Evolutionary conservation across 805 yeast species (phyloP).

Genomic region (Suhomyces emberorum): DNA sequence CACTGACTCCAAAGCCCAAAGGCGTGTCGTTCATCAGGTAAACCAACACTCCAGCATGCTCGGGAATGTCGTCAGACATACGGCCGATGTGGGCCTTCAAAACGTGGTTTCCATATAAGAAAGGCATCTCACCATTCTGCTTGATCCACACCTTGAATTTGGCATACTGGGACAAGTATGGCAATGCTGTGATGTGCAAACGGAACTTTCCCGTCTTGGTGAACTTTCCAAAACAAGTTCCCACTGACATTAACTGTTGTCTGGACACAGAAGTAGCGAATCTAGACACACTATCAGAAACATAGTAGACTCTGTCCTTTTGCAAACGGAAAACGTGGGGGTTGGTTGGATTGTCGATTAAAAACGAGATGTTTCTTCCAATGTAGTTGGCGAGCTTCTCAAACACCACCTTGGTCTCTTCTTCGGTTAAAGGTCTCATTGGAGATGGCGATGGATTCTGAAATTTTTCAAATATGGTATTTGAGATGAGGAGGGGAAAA

Average conservation of each 20-base stretch:
- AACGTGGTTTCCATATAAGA: slow-evolving; percentile 92
- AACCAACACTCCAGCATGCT: slow-evolving; percentile 92
- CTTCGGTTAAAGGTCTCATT: slow-evolving; percentile 96
- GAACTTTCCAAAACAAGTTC: slow-evolving; percentile 92
- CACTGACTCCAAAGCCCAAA: slow-evolving; percentile 91
- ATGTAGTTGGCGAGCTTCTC: slow-evolving; percentile 95
- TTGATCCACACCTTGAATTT: slow-evolving; percentile 95
- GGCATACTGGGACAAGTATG: slow-evolving; percentile 80
- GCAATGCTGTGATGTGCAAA: slow-evolving; percentile 88
- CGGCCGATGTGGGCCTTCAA: slow-evolving; percentile 95
- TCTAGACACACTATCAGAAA: slow-evolving; percentile 75
- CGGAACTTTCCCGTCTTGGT: slow-evolving; percentile 97
- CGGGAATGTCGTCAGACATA: slow-evolving; percentile 96
- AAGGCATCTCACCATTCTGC: slow-evolving; percentile 98
- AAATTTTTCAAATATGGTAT: background rate
- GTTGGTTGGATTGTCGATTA: slow-evolving; percentile 80
- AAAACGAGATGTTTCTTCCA: slow-evolving; percentile 88
- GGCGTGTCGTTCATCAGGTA: slow-evolving; percentile 91
- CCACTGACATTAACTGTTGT: slow-evolving; percentile 85
- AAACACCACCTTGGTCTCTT: slow-evolving; percentile 92
- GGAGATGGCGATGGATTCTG: background rate
- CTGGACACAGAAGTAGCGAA: slow-evolving; percentile 90
- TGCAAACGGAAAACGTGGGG: slow-evolving; percentile 95
- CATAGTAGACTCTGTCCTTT: slow-evolving; percentile 94
- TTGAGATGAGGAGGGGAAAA: background rate